A percentile compares a stretch with the other conserved stretches of the same genome.
Evolutionary conservation across 1,139 yeast genomes (phyloP).

Genomic region (Saccharomyces hybrid): DNA sequence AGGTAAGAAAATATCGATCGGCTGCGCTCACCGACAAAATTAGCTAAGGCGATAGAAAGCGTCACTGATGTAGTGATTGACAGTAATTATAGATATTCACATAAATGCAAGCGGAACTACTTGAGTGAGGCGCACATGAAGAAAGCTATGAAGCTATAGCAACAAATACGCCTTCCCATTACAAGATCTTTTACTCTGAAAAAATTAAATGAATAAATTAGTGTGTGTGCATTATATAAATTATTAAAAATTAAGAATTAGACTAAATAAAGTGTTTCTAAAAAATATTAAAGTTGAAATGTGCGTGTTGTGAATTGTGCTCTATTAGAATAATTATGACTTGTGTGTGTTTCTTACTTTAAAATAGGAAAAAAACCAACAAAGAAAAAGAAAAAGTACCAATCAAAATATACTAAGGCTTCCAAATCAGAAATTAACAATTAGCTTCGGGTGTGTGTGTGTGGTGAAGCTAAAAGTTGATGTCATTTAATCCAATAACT

Average conservation of each 20-base stretch:
- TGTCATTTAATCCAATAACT: not conserved
- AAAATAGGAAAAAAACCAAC: not conserved
- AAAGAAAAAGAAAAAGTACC: not conserved
- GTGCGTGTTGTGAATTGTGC: constrained; percentile 1
- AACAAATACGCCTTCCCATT: no score
- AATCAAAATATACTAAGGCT: not conserved
- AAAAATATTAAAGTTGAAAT: not conserved
- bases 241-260: not conserved
- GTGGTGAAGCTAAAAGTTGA: not conserved
- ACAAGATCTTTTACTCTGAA: not conserved
- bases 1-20: no score
- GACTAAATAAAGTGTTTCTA: constrained; percentile 1
- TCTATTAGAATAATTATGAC: not conserved
- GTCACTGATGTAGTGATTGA: no score
- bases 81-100: no score
- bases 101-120: no score
- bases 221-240: not conserved
- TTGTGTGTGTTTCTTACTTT: not conserved
- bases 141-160: no score
- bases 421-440: not conserved
- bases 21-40: no score
- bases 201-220: not conserved
- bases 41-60: no score
- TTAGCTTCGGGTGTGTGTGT: not conserved
- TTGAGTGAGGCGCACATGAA: no score